Base-by-base conservation (phyloP, 1,284 basidiomycete species). In the Taiwanofungus camphoratus region DNA sequence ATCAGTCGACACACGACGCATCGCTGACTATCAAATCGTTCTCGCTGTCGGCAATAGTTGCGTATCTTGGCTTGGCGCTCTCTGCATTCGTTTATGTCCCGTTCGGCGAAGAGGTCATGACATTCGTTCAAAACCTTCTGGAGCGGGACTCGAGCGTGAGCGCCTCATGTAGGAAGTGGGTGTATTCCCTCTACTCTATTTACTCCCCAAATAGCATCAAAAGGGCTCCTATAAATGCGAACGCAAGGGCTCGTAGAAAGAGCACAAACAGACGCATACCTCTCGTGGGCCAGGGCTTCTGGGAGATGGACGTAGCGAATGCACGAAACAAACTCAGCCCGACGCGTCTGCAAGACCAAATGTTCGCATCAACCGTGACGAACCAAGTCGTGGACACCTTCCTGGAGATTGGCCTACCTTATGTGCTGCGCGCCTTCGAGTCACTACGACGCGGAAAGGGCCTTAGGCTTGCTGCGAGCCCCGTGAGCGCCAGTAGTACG, bases 311-410 rank as follows among this genome's bases (percentile, higher is more conserved):
- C 59, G 60, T 59, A 21, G 51, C 55, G 8, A 71, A 61, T 44
- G 77, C 76, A 22, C 67, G 72, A 36, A 62, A 66, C 46, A 85
- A 81, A 59, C 64, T 87, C 16, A 79, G 82, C 53, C 73, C 77
- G 48, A 70, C 74, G 59, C 73, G 94, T 41, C 73, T 99, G 50
- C 80, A 87, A 62, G 82, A 87, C 38, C 92, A 98, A 71, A 86
- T 99, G 73, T 97, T 97, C 62, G 93, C 95, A 11, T 91, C 87
- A 61, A 87, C 84, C 26, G 92, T 98, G 2, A 98, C 95, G 15
- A 92, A 90, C 57, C 95, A 98, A 69, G 77, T 82, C 13, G 67
- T 92, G 51, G 83, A 88, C 56, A 84, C 86, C 0, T 85, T 94
- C 60, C 70, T 78, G 41, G 95, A 98, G 61, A 71, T 94, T 39